A percentile compares a stretch with the other conserved stretches of the same genome.
Conservation (phyloP, 495 filamentous ascomycete genomes). For the Echria macrotheca region DNA sequence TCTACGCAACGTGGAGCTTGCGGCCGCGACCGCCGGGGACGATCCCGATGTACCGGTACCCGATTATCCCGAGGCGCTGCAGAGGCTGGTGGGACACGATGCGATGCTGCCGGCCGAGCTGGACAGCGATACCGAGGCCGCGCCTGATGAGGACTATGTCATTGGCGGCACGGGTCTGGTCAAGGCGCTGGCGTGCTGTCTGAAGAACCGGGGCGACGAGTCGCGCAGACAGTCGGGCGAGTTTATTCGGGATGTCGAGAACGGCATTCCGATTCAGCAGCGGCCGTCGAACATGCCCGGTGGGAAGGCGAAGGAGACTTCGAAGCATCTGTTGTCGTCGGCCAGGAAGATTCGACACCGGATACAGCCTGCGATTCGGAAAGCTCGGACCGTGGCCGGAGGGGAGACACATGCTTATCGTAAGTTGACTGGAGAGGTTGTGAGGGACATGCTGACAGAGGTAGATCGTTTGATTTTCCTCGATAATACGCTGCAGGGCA, state of each 20-base stretch:
- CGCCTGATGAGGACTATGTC: constrained; percentile 89
- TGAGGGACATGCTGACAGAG: neutral
- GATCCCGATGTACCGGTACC: constrained; percentile 32
- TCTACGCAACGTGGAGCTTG: constrained; percentile 74
- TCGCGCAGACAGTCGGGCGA: constrained; percentile 43
- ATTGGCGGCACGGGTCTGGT: constrained; percentile 94
- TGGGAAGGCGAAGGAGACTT: constrained; percentile 83
- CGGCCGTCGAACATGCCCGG: constrained; percentile 17
- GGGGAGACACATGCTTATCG: constrained; percentile 63
- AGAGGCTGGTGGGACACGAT: constrained; percentile 56
- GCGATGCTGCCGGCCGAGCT: constrained; percentile 49
- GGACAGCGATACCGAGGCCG: constrained; percentile 62
- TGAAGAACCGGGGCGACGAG: constrained; percentile 67
- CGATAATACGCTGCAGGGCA: constrained; percentile 78
- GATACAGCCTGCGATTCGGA: constrained; percentile 77
- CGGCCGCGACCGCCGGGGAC: constrained; percentile 20
- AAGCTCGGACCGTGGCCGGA: constrained; percentile 52
- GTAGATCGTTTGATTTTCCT: constrained; percentile 80
- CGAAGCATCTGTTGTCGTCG: constrained; percentile 75
- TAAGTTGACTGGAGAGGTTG: constrained; percentile 41
- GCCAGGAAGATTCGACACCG: constrained; percentile 81
- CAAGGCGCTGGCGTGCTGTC: constrained; percentile 83
- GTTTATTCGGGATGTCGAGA: constrained; percentile 36
- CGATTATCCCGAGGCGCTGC: constrained; percentile 49
- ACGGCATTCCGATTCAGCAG: constrained; percentile 10